A percentile compares a stretch with the other conserved stretches of the same genome.
These are phyloP conservation scores for Whalleya microplaca DNA, from an alignment of 2,329 filamentous ascomycete genomes.

Conservation along the genomic window DNA sequence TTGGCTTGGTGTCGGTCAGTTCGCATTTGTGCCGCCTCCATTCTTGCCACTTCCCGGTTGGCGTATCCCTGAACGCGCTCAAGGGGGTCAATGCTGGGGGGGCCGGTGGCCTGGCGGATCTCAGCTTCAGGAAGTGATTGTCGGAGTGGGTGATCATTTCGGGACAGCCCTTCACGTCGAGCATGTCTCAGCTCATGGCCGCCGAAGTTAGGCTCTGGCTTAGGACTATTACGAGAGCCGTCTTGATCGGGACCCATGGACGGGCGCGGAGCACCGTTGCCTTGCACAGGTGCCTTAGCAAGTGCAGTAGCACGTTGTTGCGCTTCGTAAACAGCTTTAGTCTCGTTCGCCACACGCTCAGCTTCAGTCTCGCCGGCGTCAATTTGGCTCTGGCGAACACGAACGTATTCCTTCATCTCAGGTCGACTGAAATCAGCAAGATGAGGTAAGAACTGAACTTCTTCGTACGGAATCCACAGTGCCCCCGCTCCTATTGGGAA, in stretches of 20 bases:
- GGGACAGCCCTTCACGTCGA: slow-evolving; percentile 42
- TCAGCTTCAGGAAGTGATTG: slow-evolving; percentile 41
- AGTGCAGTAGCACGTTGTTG: slow-evolving; percentile 47
- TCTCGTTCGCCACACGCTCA: slow-evolving; percentile 54
- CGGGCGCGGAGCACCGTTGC: slow-evolving; percentile 11
- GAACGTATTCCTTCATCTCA: slow-evolving; percentile 67
- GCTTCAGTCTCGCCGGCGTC: slow-evolving; percentile 55
- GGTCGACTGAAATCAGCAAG: slow-evolving; percentile 53
- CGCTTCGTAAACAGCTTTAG: slow-evolving; percentile 55
- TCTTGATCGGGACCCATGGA: slow-evolving; percentile 17
- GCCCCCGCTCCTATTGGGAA: slow-evolving; percentile 64
- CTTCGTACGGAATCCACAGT: slow-evolving; percentile 66
- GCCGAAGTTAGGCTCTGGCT: slow-evolving; percentile 10
- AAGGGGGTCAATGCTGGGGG: slow-evolving; percentile 38
- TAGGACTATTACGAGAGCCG: slow-evolving; percentile 19
- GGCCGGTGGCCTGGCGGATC: slow-evolving; percentile 41
- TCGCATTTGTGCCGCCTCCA: slow-evolving; percentile 55
- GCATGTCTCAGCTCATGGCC: slow-evolving; percentile 46
- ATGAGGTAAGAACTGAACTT: slow-evolving; percentile 62
- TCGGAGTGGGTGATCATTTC: slow-evolving; percentile 35
- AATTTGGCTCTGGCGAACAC: slow-evolving; percentile 62
- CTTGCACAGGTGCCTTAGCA: slow-evolving; percentile 23
- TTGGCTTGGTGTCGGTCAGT: slow-evolving; percentile 52
- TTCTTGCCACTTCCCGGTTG: slow-evolving; percentile 55
- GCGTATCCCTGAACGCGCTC: slow-evolving; percentile 55